Evolutionary conservation across 129 eudicot genomes (phyloP).

Genomic region (Calendula officinalis): DNA sequence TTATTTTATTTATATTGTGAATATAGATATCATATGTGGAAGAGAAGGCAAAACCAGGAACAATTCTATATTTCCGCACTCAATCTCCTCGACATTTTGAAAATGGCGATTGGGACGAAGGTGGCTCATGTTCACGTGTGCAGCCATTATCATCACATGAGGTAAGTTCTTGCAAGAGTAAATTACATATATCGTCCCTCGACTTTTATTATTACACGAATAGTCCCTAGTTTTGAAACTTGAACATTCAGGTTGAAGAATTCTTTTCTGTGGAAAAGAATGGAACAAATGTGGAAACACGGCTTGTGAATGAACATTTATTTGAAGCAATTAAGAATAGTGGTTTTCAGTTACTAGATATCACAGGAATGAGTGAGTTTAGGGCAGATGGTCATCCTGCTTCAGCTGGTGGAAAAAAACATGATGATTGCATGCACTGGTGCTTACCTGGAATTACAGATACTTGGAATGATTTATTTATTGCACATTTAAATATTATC

Average conservation of each 20-base stretch:
- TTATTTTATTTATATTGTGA: neutral
- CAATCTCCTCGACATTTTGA: conserved; percentile 98
- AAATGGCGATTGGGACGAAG: conserved; percentile 97
- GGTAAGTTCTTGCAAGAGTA: neutral
- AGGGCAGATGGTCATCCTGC: conserved; percentile 98
- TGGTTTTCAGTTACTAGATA: conserved; percentile 54
- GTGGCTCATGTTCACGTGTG: conserved; percentile 81
- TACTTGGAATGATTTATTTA: conserved; percentile 85
- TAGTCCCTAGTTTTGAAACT: too few species aligned
- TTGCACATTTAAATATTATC: conserved; percentile 47
- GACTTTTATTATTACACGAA: too few species aligned
- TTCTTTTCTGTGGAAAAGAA: conserved; percentile 65
- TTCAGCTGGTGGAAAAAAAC: conserved; percentile 91
- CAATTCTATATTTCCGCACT: conserved; percentile 66
- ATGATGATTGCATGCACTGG: conserved; percentile 99
- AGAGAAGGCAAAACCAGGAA: conserved; percentile 48
- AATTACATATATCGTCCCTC: too few species aligned
- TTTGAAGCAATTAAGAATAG: conserved; percentile 58
- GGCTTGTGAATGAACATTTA: conserved; percentile 77
- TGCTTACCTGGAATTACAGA: conserved; percentile 96
- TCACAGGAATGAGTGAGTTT: conserved; percentile 83
- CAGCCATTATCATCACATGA: conserved; percentile 61
- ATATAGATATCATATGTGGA: conserved; percentile 65
- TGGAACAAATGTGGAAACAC: conserved; percentile 88
- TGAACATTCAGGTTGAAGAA: conserved; percentile 40